These are phyloP conservation scores for Eutypella sp. DNA, from an alignment of 2,329 filamentous ascomycete species.

Conservation along the genomic window DNA sequence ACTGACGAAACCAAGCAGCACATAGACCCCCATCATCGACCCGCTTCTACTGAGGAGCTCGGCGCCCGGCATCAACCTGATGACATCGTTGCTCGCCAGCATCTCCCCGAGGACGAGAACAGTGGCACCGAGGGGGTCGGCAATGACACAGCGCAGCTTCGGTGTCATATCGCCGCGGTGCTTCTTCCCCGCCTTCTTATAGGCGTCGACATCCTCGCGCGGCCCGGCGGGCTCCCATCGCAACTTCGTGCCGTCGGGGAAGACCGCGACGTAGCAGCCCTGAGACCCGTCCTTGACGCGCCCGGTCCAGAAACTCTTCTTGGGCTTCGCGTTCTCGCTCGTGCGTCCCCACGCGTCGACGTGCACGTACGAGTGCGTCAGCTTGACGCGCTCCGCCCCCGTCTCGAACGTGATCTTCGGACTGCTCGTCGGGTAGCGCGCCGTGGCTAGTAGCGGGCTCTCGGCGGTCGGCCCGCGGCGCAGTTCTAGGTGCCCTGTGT, in stretches of 20 bases:
- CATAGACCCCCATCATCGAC: constrained; percentile 3
- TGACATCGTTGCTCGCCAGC: constrained; percentile 6
- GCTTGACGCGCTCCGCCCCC: not conserved
- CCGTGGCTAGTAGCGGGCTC: not conserved
- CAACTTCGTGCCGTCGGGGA: constrained; percentile 5
- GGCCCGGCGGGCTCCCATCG: constrained; percentile 4
- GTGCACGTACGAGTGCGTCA: constrained; percentile 4
- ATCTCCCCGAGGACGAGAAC: constrained; percentile 4
- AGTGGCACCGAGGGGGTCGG: constrained; percentile 1
- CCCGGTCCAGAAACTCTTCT: constrained; percentile 4
- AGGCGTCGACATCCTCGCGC: not conserved
- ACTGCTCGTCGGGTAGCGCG: not conserved
- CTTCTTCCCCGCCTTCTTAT: not conserved
- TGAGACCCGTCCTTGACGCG: constrained; percentile 3
- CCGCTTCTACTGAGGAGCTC: not conserved
- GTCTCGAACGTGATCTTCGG: not conserved
- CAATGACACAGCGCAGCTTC: constrained; percentile 5
- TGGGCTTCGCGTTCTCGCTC: constrained; percentile 1
- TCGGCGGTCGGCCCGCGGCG: not conserved
- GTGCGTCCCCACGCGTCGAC: constrained; percentile 1
- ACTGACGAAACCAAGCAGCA: constrained; percentile 5
- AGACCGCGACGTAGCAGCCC: constrained; percentile 4
- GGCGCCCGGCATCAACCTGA: constrained; percentile 1
- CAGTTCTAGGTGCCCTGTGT: not conserved
- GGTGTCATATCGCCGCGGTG: too few relatives aligned